Conservation (phyloP, 495 filamentous ascomycete genomes). For the Melanomma pulvis-pyrius region DNA sequence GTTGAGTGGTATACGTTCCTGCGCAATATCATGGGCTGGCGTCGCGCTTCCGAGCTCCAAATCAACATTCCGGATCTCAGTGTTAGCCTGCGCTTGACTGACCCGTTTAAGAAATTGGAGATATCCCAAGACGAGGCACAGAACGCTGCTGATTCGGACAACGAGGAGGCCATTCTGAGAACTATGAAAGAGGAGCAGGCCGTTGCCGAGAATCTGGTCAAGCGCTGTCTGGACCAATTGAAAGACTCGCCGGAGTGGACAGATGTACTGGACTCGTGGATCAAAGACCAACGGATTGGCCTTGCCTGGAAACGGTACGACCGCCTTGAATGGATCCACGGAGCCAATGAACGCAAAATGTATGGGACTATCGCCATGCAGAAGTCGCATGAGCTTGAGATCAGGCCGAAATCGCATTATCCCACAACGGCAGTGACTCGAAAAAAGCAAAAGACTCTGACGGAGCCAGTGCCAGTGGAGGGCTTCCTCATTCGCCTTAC, state of each 20-base stretch:
- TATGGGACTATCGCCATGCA: slow-evolving; percentile 75
- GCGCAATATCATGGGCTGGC: slow-evolving; percentile 62
- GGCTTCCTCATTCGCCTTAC: slow-evolving; percentile 74
- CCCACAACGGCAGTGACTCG: slow-evolving; percentile 54
- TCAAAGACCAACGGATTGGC: slow-evolving; percentile 64
- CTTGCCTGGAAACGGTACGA: slow-evolving; percentile 79
- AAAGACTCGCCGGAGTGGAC: slow-evolving; percentile 62
- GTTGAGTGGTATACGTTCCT: slow-evolving; percentile 80
- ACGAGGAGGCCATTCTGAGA: slow-evolving; percentile 52
- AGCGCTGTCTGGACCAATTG: slow-evolving; percentile 62
- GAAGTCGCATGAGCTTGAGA: slow-evolving; percentile 72
- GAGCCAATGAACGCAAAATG: slow-evolving; percentile 71
- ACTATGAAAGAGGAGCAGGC: slow-evolving; percentile 56
- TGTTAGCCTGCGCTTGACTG: slow-evolving; percentile 63
- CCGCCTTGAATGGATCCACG: slow-evolving; percentile 74
- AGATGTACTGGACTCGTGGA: slow-evolving; percentile 64
- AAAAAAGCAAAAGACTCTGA: slow-evolving; percentile 46
- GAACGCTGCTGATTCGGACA: slow-evolving; percentile 46
- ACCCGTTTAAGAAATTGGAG: slow-evolving; percentile 65
- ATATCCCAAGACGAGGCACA: slow-evolving; percentile 45
- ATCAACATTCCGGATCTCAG: slow-evolving; percentile 70
- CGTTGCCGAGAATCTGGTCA: slow-evolving; percentile 60
- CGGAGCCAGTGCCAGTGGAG: slow-evolving; percentile 68
- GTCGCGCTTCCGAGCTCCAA: slow-evolving; percentile 59
- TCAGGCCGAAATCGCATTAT: slow-evolving; percentile 72